Evolutionary conservation across 202 grass and related monocot genomes (phyloP).

Genomic region (Schoenoplectus triqueter): DNA sequence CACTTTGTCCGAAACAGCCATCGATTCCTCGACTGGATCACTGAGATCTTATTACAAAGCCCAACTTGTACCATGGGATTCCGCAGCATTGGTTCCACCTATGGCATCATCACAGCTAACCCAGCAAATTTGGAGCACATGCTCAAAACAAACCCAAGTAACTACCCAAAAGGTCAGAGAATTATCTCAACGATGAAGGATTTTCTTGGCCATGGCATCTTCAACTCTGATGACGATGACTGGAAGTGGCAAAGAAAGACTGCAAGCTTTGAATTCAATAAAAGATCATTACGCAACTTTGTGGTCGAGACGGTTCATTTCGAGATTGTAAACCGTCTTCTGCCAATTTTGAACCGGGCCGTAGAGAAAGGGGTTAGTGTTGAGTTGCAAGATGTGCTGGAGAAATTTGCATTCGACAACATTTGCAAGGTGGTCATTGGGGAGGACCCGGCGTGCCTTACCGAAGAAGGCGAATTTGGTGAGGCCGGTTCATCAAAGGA

Average conservation of each 20-base stretch:
- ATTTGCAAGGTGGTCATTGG: slow-evolving; percentile 57
- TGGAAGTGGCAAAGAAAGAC: slow-evolving; percentile 55
- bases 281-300: slow-evolving; percentile 45
- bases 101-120: slow-evolving; percentile 24
- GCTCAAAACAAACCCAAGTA: slow-evolving; percentile 34
- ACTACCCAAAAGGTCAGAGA: slow-evolving; percentile 44
- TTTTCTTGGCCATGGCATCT: slow-evolving; percentile 57
- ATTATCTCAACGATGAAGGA: slow-evolving; percentile 22
- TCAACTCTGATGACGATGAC: slow-evolving; percentile 52
- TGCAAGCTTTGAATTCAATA: slow-evolving; percentile 53
- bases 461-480: not conserved
- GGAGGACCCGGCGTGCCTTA: slow-evolving; percentile 45
- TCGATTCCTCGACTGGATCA: slow-evolving; percentile 45
- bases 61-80: slow-evolving; percentile 45
- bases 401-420: slow-evolving; percentile 59
- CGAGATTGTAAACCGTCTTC: slow-evolving; percentile 44
- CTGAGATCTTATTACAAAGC: slow-evolving; percentile 31
- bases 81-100: not conserved
- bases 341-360: slow-evolving; percentile 44
- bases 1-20: slow-evolving; percentile 45
- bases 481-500: not conserved
- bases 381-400: slow-evolving; percentile 51
- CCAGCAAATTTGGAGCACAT: slow-evolving; percentile 42
- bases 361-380: not conserved
- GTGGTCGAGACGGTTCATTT: slow-evolving; percentile 45